phyloP scores from a whole-genome alignment of 805 yeast species.

The Pichia sporocuriosa region DNA sequence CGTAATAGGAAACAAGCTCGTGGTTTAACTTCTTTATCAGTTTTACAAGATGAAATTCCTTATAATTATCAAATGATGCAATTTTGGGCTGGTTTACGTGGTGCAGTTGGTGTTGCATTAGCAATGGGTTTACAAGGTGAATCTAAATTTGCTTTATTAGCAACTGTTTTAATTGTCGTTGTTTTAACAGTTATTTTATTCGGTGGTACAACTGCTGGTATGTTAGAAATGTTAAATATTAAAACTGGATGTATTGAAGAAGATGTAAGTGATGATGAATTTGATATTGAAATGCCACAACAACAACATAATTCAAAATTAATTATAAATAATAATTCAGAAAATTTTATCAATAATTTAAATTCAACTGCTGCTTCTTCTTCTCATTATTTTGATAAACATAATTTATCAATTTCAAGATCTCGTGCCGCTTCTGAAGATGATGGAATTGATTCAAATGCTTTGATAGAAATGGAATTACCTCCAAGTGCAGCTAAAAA shows the following conservation, averaged over 20 bases:
- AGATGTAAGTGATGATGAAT: conserved; percentile 84
- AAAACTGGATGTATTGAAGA: conserved; percentile 87
- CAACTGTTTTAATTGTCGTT: conserved; percentile 94
- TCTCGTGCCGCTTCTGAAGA: conserved; percentile 25
- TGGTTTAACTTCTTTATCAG: conserved; percentile 30
- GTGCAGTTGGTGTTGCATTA: conserved; percentile 98
- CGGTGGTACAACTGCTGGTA: conserved; percentile 98
- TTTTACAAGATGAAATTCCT: conserved; percentile 79
- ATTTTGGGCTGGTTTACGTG: conserved; percentile 98
- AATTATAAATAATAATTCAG: no score
- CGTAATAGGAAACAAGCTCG: conserved; percentile 49
- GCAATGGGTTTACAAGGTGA: conserved; percentile 98
- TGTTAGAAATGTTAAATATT: conserved; percentile 92
- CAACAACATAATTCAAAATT: no score
- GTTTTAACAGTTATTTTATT: conserved; percentile 92
- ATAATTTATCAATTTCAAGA: conserved; percentile 13
- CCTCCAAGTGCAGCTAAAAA: conserved; percentile 4
- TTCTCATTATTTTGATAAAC: conserved; percentile 21
- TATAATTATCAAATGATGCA: conserved; percentile 97
- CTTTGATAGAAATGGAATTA: conserved; percentile 9
- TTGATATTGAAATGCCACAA: conserved; percentile 75
- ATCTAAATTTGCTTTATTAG: conserved; percentile 77
- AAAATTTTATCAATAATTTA: no score
- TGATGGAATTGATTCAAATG: conserved; percentile 13
- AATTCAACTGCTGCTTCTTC: conserved; percentile 8